These are phyloP conservation scores for Tylopilus cervinicoccineus DNA, from an alignment of 768 basidiomycete species.

Conservation along the genomic window DNA sequence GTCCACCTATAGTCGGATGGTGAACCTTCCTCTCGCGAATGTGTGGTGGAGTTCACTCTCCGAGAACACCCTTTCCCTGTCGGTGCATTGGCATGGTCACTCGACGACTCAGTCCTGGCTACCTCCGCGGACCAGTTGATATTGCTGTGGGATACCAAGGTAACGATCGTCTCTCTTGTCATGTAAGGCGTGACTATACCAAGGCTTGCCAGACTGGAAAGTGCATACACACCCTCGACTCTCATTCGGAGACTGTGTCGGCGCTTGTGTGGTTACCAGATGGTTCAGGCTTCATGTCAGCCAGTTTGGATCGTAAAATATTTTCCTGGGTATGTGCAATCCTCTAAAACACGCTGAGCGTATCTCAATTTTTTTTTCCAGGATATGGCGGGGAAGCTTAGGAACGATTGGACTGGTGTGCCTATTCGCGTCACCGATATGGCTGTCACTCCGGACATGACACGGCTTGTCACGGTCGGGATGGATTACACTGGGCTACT, in stretches of 20 bases:
- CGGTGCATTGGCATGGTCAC: constrained; percentile 87
- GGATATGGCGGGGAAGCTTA: constrained; percentile 72
- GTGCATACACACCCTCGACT: constrained; percentile 59
- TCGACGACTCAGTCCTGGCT: constrained; percentile 79
- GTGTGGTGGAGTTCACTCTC: constrained; percentile 55
- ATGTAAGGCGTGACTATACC: neutral
- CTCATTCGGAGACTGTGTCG: constrained; percentile 80
- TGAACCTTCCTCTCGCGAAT: constrained; percentile 52
- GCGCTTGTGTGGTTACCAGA: constrained; percentile 87
- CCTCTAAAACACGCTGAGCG: neutral
- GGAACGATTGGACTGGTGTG: constrained; percentile 63
- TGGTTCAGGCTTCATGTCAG: constrained; percentile 85
- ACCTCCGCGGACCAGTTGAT: constrained; percentile 79
- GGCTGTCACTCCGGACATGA: constrained; percentile 80
- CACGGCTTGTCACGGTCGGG: constrained; percentile 81
- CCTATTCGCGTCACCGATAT: constrained; percentile 85
- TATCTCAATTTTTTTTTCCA: constrained; percentile 33
- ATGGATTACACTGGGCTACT: constrained; percentile 43
- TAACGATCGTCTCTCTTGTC: constrained; percentile 30
- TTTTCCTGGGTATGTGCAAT: constrained; percentile 68
- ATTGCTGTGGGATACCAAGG: constrained; percentile 89
- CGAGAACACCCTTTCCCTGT: constrained; percentile 78
- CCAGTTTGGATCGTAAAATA: constrained; percentile 80
- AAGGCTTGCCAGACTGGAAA: constrained; percentile 59
- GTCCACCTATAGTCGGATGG: constrained; percentile 41